These are phyloP conservation scores for Nakataea oryzae DNA, from an alignment of 2,329 filamentous ascomycete genomes.

Conservation along the genomic window DNA sequence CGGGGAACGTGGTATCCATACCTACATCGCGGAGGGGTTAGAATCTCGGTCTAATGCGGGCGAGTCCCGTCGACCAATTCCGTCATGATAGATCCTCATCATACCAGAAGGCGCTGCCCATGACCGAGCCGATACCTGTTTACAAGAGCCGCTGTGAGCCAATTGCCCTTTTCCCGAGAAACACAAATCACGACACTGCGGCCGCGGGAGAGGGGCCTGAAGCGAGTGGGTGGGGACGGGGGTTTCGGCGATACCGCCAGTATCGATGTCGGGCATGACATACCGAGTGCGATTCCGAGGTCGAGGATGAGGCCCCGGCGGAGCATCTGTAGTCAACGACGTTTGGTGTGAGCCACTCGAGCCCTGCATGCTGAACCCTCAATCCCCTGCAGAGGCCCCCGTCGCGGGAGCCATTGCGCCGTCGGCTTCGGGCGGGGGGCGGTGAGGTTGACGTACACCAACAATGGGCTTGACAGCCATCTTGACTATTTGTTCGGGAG, in stretches of 20 bases:
- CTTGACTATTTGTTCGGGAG: constrained; percentile 17
- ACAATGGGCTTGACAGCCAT: constrained; percentile 49
- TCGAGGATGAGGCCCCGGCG: constrained; percentile 48
- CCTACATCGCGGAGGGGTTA: constrained; percentile 25
- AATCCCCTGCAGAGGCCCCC: neutral
- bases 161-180: no score
- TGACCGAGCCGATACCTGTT: constrained; percentile 40
- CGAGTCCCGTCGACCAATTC: neutral
- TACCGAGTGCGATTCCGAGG: constrained; percentile 45
- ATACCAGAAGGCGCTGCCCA: constrained; percentile 50
- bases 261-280: constrained; percentile 15
- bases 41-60: no score
- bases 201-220: neutral
- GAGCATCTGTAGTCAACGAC: constrained; percentile 36
- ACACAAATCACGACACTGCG: neutral
- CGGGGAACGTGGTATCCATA: constrained; percentile 54
- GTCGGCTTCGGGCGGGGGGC: neutral
- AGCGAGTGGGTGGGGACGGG: no score
- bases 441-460: constrained; percentile 37
- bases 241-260: neutral
- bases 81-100: constrained; percentile 11
- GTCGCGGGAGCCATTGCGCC: neutral
- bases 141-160: constrained; percentile 19
- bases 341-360: neutral
- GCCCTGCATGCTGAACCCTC: constrained; percentile 4